Evolutionary conservation across 2,329 filamentous ascomycete genomes (phyloP).

Genomic region (Blastomyces percursus): DNA sequence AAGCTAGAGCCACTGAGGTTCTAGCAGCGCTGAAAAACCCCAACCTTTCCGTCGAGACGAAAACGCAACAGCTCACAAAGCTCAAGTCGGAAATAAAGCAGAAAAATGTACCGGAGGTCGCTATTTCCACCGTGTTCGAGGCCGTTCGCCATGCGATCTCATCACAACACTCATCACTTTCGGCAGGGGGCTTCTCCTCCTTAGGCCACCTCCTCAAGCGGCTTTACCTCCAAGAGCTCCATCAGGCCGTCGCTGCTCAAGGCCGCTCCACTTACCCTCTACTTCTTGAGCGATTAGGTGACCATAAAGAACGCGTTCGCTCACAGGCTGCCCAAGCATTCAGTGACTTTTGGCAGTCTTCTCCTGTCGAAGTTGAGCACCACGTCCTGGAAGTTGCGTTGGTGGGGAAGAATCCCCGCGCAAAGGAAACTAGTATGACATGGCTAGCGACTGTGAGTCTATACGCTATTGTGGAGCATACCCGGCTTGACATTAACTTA

Average conservation of each 20-base stretch:
- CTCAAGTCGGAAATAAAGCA: constrained; percentile 88
- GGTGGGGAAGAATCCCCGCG: constrained; percentile 66
- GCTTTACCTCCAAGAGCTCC: constrained; percentile 72
- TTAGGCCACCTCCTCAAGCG: constrained; percentile 81
- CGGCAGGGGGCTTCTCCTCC: constrained; percentile 75
- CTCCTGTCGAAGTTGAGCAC: constrained; percentile 64
- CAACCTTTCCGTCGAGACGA: constrained; percentile 57
- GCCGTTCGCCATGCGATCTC: constrained; percentile 63
- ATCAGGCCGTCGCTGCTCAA: constrained; percentile 56
- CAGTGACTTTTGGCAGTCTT: constrained; percentile 61
- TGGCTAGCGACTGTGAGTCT: constrained; percentile 65
- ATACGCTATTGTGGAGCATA: constrained; percentile 6
- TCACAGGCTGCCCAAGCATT: constrained; percentile 63
- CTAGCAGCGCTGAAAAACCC: constrained; percentile 47
- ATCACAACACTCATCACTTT: constrained; percentile 65
- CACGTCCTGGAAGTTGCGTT: constrained; percentile 69
- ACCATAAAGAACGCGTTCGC: constrained; percentile 77
- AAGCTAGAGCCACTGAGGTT: constrained; percentile 45
- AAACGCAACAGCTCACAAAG: constrained; percentile 58
- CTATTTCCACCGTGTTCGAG: constrained; percentile 66
- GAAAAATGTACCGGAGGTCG: constrained; percentile 67
- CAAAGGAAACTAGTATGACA: constrained; percentile 73
- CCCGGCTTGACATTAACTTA: constrained; percentile 5
- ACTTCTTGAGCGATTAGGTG: constrained; percentile 74
- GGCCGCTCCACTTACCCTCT: constrained; percentile 60